Conservation (phyloP, 257 asterid genomes). For the Lycium ferocissimum region DNA sequence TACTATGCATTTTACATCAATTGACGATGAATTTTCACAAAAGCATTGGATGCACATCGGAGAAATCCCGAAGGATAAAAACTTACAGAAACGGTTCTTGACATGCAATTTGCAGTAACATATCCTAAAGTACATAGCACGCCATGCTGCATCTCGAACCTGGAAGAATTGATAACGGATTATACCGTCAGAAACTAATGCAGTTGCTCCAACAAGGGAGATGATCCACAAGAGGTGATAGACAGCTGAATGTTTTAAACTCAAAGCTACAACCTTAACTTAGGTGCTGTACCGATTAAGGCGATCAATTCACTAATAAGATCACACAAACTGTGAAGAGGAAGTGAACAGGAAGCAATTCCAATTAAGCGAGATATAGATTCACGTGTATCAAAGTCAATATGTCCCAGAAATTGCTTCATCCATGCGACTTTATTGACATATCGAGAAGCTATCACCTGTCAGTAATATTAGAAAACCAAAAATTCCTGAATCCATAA, state of each 20-base stretch:
- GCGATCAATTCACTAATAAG: slow-evolving; percentile 68
- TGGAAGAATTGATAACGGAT: slow-evolving; percentile 40
- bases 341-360: slow-evolving; percentile 78
- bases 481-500: slow-evolving; percentile 22
- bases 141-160: slow-evolving; percentile 93
- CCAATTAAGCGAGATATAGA: slow-evolving; percentile 91
- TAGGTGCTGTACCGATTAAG: slow-evolving; percentile 65
- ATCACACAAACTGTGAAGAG: slow-evolving; percentile 62
- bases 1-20: slow-evolving; percentile 21
- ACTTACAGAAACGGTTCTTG: slow-evolving; percentile 78
- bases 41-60: slow-evolving; percentile 21
- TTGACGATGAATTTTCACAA: not conserved
- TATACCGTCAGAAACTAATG: slow-evolving; percentile 26
- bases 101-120: slow-evolving; percentile 82
- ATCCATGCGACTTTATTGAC: slow-evolving; percentile 78
- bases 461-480: slow-evolving; percentile 40
- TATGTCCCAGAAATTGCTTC: slow-evolving; percentile 73
- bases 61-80: slow-evolving; percentile 26
- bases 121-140: slow-evolving; percentile 83
- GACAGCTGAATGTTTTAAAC: not conserved
- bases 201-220: not conserved
- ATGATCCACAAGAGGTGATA: not conserved
- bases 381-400: slow-evolving; percentile 94
- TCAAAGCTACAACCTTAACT: slow-evolving; percentile 64
- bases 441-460: slow-evolving; percentile 84